Conservation (phyloP, 768 basidiomycete genomes). For the Chalciporus sphaerocephalus region DNA sequence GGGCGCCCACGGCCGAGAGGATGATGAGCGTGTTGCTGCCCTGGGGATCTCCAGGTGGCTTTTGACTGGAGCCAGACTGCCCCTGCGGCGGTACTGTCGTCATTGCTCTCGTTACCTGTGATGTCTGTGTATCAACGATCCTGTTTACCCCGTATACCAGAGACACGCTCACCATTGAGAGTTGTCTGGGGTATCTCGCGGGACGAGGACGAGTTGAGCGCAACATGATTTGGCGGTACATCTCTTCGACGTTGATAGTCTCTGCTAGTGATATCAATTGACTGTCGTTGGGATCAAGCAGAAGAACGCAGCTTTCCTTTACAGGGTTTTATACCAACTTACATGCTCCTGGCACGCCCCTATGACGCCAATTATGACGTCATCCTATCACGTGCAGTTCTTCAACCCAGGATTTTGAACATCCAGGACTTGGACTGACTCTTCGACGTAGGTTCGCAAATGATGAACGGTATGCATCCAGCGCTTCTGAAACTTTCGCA, state of each 20-base stretch:
- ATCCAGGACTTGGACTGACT: too few relatives aligned
- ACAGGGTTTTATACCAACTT: too few relatives aligned
- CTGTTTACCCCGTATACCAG: neutral
- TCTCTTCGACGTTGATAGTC: neutral
- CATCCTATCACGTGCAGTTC: neutral
- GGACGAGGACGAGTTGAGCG: constrained; percentile 10
- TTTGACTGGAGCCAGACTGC: constrained; percentile 1
- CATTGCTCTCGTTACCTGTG: constrained; percentile 12
- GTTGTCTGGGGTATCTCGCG: constrained; percentile 10
- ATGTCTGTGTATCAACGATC: neutral
- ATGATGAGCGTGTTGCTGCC: constrained; percentile 27
- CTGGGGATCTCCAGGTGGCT: constrained; percentile 3
- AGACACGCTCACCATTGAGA: constrained; percentile 8
- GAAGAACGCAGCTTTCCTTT: neutral
- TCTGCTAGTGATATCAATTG: neutral
- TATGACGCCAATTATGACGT: neutral
- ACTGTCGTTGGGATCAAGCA: neutral
- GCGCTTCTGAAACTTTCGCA: too few relatives aligned
- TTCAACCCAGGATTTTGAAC: too few relatives aligned
- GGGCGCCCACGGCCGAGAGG: constrained; percentile 30
- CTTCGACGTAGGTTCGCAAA: neutral
- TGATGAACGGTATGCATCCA: too few relatives aligned
- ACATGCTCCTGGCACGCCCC: too few relatives aligned
- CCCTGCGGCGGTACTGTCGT: constrained; percentile 13
- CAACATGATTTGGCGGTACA: constrained; percentile 13